These are phyloP conservation scores for Cercospora beticola DNA, from an alignment of 2,329 filamentous ascomycete species.

Conservation along the genomic window DNA sequence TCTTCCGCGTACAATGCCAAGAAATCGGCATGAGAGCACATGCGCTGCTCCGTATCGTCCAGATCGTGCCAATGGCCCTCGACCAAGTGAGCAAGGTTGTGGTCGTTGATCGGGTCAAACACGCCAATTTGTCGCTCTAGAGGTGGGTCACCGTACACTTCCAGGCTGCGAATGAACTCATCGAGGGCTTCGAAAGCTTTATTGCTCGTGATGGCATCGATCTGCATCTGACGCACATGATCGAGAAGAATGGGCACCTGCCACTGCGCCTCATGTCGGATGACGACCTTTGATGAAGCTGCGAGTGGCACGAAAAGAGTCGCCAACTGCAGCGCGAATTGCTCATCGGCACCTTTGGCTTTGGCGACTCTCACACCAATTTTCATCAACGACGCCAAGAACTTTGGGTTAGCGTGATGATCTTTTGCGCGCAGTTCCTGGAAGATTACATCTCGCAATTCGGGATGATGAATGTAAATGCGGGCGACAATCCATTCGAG, in stretches of 20 bases:
- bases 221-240: conserved; percentile 39
- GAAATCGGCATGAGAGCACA: conserved; percentile 45
- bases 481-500: conserved; percentile 51
- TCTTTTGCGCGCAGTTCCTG: conserved; percentile 42
- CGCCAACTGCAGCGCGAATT: conserved; percentile 43
- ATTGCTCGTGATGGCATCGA: conserved; percentile 41
- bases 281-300: conserved; percentile 51
- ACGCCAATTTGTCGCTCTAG: conserved; percentile 41
- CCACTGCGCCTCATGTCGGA: conserved; percentile 56
- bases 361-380: conserved; percentile 46
- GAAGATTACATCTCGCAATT: conserved; percentile 38
- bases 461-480: conserved; percentile 41
- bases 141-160: conserved; percentile 44
- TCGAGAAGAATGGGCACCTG: conserved; percentile 48
- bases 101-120: conserved; percentile 46
- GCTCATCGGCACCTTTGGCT: conserved; percentile 38
- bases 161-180: conserved; percentile 45
- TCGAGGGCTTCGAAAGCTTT: conserved; percentile 46
- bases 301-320: conserved; percentile 46
- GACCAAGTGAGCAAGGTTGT: conserved; percentile 47
- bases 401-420: conserved; percentile 50
- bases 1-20: conserved; percentile 38
- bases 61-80: conserved; percentile 48
- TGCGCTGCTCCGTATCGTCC: conserved; percentile 43
- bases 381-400: conserved; percentile 50